These are phyloP conservation scores for Salix purpurea DNA, from an alignment of 345 rosid species.

Conservation along the genomic window DNA sequence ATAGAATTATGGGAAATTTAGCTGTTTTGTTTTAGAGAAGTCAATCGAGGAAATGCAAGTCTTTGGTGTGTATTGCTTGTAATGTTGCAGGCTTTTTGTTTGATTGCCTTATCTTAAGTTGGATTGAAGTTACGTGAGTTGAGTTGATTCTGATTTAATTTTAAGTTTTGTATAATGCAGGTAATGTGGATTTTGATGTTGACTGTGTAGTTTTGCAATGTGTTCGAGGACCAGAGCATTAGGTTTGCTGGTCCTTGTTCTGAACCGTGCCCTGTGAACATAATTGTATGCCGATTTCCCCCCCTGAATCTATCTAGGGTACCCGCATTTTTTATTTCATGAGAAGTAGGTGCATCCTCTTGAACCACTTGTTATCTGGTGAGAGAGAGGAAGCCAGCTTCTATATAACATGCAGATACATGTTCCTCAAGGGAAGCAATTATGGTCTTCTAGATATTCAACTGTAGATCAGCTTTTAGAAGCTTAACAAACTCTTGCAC, in stretches of 20 bases:
- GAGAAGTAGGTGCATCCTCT: not conserved
- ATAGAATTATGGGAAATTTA: not conserved
- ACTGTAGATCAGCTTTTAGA: not conserved
- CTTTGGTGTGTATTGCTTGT: not conserved
- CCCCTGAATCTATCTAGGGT: not conserved
- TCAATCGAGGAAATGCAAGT: not conserved
- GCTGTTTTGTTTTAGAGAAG: not conserved
- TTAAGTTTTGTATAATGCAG: not conserved
- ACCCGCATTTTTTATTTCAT: not conserved
- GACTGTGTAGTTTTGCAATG: not conserved
- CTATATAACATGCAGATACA: not conserved
- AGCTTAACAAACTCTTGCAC: not conserved
- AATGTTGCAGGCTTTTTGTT: not conserved
- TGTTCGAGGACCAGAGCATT: not conserved
- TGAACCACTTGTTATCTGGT: not conserved
- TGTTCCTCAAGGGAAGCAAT: not conserved
- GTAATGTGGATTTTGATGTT: not conserved
- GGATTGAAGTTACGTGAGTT: not conserved
- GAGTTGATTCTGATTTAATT: not conserved
- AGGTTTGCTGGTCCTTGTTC: not conserved
- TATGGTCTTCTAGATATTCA: not conserved
- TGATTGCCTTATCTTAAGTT: conserved; percentile 1
- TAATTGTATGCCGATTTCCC: not conserved
- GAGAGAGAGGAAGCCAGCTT: not conserved
- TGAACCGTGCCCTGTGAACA: not conserved